Evolutionary conservation across 2,329 filamentous ascomycete species (phyloP).

Genomic region (Xylaria multiplex): DNA sequence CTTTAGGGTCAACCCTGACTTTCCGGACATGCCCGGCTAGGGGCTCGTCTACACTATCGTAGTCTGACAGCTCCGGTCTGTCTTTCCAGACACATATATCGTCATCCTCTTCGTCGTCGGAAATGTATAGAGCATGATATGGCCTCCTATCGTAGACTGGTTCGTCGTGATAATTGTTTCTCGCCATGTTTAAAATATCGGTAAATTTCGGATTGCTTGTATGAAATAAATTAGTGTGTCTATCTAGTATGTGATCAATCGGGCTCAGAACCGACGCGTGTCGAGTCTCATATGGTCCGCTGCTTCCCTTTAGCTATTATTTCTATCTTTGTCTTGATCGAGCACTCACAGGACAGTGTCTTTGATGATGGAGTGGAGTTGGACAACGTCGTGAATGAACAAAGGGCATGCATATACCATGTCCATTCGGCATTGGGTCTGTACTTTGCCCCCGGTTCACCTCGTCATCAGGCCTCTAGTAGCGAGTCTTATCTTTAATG

Average conservation of each 20-base stretch:
- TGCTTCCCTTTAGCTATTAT: not conserved
- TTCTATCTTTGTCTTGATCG: conserved; percentile 16
- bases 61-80: conserved; percentile 27
- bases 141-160: conserved; percentile 37
- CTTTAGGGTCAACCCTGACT: not conserved
- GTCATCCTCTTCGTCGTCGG: conserved; percentile 40
- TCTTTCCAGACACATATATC: conserved; percentile 41
- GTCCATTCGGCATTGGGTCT: not conserved
- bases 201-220: not conserved
- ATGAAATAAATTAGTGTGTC: not conserved
- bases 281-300: conserved; percentile 19
- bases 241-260: not conserved
- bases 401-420: not conserved
- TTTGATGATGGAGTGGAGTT: conserved; percentile 8
- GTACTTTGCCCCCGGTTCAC: too few species aligned
- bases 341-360: not conserved
- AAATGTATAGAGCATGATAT: conserved; percentile 38
- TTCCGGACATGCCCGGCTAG: conserved; percentile 9
- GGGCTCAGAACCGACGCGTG: not conserved
- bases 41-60: conserved; percentile 32
- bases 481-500: not conserved
- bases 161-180: conserved; percentile 4
- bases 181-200: conserved; percentile 23
- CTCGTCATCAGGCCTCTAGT: not conserved
- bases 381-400: not conserved